phyloP scores from a whole-genome alignment of 495 filamentous ascomycete genomes.

The Penicillium chermesinum region DNA sequence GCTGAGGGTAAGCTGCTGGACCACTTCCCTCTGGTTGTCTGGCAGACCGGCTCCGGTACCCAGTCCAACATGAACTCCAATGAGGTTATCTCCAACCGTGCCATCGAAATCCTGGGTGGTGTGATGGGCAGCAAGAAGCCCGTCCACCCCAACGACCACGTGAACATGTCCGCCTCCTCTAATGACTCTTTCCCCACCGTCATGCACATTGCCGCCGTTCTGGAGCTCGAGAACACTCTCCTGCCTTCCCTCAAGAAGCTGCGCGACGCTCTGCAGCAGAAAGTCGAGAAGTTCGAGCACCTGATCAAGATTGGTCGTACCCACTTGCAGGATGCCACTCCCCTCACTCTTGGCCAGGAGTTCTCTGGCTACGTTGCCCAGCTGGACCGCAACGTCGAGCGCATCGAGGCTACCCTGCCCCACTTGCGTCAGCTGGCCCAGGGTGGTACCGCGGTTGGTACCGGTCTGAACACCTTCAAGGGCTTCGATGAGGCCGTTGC shows the following conservation, averaged over 20 bases:
- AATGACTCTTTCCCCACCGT: constrained; percentile 99
- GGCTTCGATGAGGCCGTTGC: constrained; percentile 94
- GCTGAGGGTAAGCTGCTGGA: constrained; percentile 90
- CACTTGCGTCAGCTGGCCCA: constrained; percentile 85
- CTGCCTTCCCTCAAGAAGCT: constrained; percentile 78
- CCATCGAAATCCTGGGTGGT: constrained; percentile 95
- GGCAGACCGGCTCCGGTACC: constrained; percentile 98
- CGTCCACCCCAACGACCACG: constrained; percentile 98
- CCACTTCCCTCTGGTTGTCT: constrained; percentile 98
- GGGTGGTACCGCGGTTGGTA: constrained; percentile 95
- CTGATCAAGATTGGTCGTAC: constrained; percentile 99
- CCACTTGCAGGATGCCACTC: constrained; percentile 95
- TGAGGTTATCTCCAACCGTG: constrained; percentile 98
- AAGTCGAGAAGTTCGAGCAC: constrained; percentile 81
- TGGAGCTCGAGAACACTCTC: constrained; percentile 83
- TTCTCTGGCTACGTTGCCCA: constrained; percentile 97
- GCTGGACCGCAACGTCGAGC: constrained; percentile 82
- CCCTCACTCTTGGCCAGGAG: constrained; percentile 92
- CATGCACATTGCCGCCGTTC: constrained; percentile 97
- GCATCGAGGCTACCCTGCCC: constrained; percentile 75
- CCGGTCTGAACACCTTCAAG: constrained; percentile 93
- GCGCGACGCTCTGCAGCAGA: constrained; percentile 75
- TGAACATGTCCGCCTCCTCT: constrained; percentile 97
- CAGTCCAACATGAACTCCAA: constrained; percentile 99
- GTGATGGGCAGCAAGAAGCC: constrained; percentile 94